Base-by-base conservation (phyloP, 805 yeast genomes). In the Tetrapisispora arboricola region DNA sequence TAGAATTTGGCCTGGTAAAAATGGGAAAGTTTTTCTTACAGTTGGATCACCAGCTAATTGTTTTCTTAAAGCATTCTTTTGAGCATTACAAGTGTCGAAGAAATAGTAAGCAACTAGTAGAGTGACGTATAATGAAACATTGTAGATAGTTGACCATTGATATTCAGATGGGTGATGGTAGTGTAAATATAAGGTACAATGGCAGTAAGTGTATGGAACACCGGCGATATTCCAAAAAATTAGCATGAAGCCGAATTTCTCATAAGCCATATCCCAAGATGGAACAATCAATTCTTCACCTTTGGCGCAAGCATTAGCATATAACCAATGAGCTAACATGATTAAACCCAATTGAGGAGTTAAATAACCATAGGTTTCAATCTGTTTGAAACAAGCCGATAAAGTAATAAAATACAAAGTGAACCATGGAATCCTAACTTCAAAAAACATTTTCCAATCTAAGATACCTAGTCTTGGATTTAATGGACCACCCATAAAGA, bases 221-320 rank as follows among this genome's bases (percentile, higher is more conserved):
- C 98, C 98, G 25, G 96, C 96, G 61, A 92, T 86, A 68, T 92
- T 92, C 98, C 98, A 92, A 72, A 92, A 92, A 53, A 88, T 78
- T 50, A 92, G 75, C 97, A 92, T 88, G 71, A 92, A 92, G n/a
- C 98, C 98, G 55, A 92, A 92, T 67, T 92, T 92, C 64, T 92
- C 98, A 64, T 92, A 92, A 25, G 95, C 96, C 96, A 92, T 90
- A 64, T 92, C 98, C 97, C 98, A 92, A 16, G 95, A 84, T 53
- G 97, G 95, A 47, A 88, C 95, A 60, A 92, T 92, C 54, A 90
- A 70, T 62, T 92, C 97, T 66, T 92, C 98, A 53, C 97, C 98
- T 66, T 92, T 92, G 43, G 95, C 80, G 65, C 97, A 90, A 3
- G 96, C 96, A 58, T 92, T 90, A 46, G 95, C 95, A 58, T 92